A percentile compares a stretch with the other conserved stretches of the same genome.
Conservation (phyloP, 2,329 filamentous ascomycete species). For the Fusarium odoratissimum region DNA sequence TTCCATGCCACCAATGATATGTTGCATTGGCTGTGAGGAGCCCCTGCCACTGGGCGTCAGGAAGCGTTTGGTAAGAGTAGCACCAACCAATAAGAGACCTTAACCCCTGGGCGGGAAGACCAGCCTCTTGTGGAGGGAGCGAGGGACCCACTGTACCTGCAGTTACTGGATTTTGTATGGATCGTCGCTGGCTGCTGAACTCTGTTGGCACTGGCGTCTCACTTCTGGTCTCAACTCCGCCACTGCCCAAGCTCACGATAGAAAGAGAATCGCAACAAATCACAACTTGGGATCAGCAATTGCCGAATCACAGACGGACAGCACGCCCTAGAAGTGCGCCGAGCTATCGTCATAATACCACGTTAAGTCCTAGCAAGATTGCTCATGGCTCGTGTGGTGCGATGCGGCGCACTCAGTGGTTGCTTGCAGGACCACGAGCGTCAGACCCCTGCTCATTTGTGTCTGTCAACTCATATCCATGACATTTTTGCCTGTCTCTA, state of each 20-base stretch:
- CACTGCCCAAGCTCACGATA: conserved; percentile 33
- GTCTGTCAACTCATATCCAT: conserved; percentile 29
- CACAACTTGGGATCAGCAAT: background rate
- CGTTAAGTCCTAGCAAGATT: conserved; percentile 20
- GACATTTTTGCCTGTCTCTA: conserved; percentile 32
- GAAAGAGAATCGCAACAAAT: background rate
- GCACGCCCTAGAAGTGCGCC: background rate
- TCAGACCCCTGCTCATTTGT: conserved; percentile 33
- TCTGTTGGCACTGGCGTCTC: conserved; percentile 20
- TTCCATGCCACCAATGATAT: conserved; percentile 42
- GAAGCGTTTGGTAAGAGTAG: conserved; percentile 35
- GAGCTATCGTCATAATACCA: background rate
- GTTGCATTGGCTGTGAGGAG: conserved; percentile 15
- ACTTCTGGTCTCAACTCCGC: conserved; percentile 29
- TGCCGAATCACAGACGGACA: conserved; percentile 22
- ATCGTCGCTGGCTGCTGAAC: conserved; percentile 20
- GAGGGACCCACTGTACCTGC: conserved; percentile 30
- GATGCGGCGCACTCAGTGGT: conserved; percentile 26
- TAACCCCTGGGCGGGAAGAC: conserved; percentile 32
- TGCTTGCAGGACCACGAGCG: conserved; percentile 33
- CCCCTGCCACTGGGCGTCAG: conserved; percentile 37
- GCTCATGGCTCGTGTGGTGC: conserved; percentile 18
- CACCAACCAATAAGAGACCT: conserved; percentile 31
- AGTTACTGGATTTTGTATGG: conserved; percentile 19
- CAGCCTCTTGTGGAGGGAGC: conserved; percentile 19